These are phyloP conservation scores for Microdochium nivale DNA, from an alignment of 2,329 filamentous ascomycete genomes.

Conservation along the genomic window DNA sequence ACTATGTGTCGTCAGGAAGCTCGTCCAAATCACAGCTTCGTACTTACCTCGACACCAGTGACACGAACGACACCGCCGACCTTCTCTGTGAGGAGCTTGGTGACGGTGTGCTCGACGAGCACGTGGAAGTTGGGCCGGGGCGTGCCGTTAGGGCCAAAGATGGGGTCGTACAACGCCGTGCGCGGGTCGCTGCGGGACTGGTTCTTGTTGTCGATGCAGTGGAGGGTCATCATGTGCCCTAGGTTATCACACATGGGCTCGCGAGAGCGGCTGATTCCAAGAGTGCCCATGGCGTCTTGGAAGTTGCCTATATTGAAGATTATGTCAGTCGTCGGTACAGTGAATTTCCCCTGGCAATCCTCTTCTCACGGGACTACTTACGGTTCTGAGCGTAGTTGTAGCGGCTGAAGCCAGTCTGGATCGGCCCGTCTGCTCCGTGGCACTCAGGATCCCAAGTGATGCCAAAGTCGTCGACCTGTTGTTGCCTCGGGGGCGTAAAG, in stretches of 20 bases:
- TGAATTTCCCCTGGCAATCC: not conserved
- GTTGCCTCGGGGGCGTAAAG: constrained; percentile 21
- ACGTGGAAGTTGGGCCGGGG: constrained; percentile 1
- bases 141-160: not conserved
- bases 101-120: constrained; percentile 1
- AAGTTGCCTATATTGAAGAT: not conserved
- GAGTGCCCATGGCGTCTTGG: not conserved
- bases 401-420: constrained; percentile 1
- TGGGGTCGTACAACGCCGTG: constrained; percentile 1
- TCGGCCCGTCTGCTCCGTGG: constrained; percentile 1
- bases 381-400: constrained; percentile 2
- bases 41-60: not conserved
- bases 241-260: constrained; percentile 1
- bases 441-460: constrained; percentile 19
- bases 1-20: not conserved
- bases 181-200: constrained; percentile 1
- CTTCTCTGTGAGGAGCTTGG: not conserved
- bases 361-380: not conserved
- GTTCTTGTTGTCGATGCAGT: constrained; percentile 1
- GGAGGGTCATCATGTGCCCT: not conserved
- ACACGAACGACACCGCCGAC: not conserved
- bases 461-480: constrained; percentile 22
- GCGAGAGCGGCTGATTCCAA: not conserved
- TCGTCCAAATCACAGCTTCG: not conserved
- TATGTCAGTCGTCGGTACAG: not conserved